Base-by-base conservation (phyloP, 1,139 yeast species). In the Sugiyamaella neomexicana region DNA sequence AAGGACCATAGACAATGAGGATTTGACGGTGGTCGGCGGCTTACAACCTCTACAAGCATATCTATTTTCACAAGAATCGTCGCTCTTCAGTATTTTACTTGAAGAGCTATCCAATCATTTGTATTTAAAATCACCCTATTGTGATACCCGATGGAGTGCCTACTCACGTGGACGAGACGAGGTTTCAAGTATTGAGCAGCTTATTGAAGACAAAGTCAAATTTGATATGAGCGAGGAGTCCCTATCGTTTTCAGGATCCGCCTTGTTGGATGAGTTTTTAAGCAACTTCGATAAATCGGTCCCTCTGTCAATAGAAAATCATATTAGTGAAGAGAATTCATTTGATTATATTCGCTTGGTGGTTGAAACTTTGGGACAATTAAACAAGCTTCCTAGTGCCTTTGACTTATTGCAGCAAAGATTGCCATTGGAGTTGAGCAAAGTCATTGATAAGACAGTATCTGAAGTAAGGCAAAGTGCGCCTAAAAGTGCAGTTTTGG, bases 101-200 rank as follows among this genome's bases (percentile, higher is more conserved):
- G 96, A 88, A 60, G 97, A 90, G 66, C 73, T 90, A 43, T 85
- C 83, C 58, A 80, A 78, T 55, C 87, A 89, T 56, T 75, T 90
- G 16, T 91, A 88, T 66, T 75, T 88, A 54, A 86, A 85, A 62
- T 68, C 74, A 58, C 77, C 76, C 5, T 71, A 69, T 60, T 63
- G 72, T 53, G 64, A 66, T 53, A 57, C 57, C 23, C 63, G 73
- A 8, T 73, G 75, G 74, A 63, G 62, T 27, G 57, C 68, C 4
- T 69, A 67, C 50, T 55, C 62, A 5, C 63, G 60, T 20, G 67
- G 66, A 9, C 54, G 60, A 29, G 69, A 67, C 41, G 61, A 61
- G 16, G 55, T 58, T 23, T 57, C 65, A 23, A 62, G 58, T 36
- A 53, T 62, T 25, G 70, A 67, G 48, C 66, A 67, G 52, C 60